Conservation (phyloP, 2,329 filamentous ascomycete genomes). For the Fusarium tuaranense region DNA sequence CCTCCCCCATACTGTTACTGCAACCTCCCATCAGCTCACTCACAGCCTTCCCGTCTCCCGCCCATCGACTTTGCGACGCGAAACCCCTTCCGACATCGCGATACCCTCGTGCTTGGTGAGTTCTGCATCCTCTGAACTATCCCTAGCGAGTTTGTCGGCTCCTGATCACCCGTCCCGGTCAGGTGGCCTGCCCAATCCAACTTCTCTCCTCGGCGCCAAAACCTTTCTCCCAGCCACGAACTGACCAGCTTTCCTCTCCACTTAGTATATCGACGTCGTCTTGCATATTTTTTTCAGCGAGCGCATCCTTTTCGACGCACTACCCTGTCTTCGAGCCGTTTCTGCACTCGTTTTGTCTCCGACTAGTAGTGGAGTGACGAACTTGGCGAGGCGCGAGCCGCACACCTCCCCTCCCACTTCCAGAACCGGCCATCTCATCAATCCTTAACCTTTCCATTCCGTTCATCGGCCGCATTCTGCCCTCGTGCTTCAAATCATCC, state of each 20-base stretch:
- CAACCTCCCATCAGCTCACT: slow-evolving; percentile 47
- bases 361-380: slow-evolving; percentile 37
- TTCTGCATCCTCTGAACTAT: slow-evolving; percentile 32
- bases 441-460: slow-evolving; percentile 34
- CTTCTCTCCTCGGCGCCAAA: slow-evolving; percentile 28
- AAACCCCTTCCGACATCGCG: slow-evolving; percentile 41
- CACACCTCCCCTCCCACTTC: slow-evolving; percentile 38
- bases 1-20: slow-evolving; percentile 42
- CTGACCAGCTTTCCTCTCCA: slow-evolving; percentile 37
- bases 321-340: slow-evolving; percentile 5
- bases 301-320: slow-evolving; percentile 16
- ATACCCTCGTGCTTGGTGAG: slow-evolving; percentile 43
- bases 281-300: slow-evolving; percentile 21
- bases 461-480: slow-evolving; percentile 36
- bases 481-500: slow-evolving; percentile 47
- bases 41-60: slow-evolving; percentile 32
- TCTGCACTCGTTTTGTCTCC: slow-evolving; percentile 13
- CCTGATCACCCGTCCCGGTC: slow-evolving; percentile 18
- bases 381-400: slow-evolving; percentile 34
- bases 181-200: slow-evolving; percentile 32
- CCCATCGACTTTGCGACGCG: slow-evolving; percentile 42
- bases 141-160: slow-evolving; percentile 32
- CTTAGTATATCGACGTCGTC: slow-evolving; percentile 28
- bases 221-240: slow-evolving; percentile 34
- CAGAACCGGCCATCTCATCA: slow-evolving; percentile 27